Evolutionary conservation across 2,329 filamentous ascomycete species (phyloP), one percentile per base, ranked within the genome.

Genomic region (Bipolaris gigantea): DNA sequence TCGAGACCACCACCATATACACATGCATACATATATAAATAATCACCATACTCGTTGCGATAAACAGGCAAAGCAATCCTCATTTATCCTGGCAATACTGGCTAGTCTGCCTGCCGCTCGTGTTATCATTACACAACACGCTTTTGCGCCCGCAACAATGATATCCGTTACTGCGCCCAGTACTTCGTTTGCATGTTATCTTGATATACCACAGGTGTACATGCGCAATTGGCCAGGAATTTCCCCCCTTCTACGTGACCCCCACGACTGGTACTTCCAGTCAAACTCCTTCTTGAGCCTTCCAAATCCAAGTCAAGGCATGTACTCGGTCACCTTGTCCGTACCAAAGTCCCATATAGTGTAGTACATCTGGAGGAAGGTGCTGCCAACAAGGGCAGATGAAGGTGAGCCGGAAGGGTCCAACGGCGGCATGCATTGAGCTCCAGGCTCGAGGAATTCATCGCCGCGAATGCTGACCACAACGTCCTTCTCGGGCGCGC

Each of bases 201-300:
- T 30, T 30, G 27, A 30, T 30, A 30, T 30, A 11, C 13, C 13
- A 30, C 27, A 10, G 11, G 13, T 30, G 13, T 13, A 30, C 27
- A 30, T 30, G 27, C 5, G 13, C 27, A 30, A 30, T 30, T 10
- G 27, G 10, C 10, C 10, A 30, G 10, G 5, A 2, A 18, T 11
- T 3, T 15, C 10, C 3, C 1, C 13, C 19, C 21, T n/a, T 16
- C 33, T 15, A 40, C 5, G 15, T 4, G 7, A n/a, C n/a, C 4
- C 13, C 25, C 21, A 40, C 15, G 38, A 40, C 3, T 40, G 34
- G 8, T 54, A 45, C 21, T 50, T 10, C 33, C 23, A 65, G 40
- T 62, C 61, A 15, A 55, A 63, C 55, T 63, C 53, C 42, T 55
- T 59, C 55, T 65, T 65, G 47, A 65, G 36, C 43, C 41, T 51